A percentile compares a stretch with the other conserved stretches of the same genome.
Evolutionary conservation across 441 rosid species (phyloP).

Genomic region (Lepidium campestre): DNA sequence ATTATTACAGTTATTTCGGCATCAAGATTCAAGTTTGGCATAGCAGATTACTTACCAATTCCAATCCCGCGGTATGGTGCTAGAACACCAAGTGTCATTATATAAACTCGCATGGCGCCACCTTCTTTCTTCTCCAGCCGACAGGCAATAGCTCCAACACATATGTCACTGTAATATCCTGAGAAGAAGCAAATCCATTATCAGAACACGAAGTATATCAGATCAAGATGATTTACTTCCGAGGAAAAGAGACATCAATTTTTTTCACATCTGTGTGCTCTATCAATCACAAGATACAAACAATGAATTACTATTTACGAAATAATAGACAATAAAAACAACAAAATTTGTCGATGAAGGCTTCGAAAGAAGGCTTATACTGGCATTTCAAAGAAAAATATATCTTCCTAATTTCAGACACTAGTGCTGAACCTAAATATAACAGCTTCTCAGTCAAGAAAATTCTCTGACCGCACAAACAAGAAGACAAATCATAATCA

Average conservation of each 20-base stretch:
- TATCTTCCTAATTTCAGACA: neutral
- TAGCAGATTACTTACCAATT: constrained; percentile 56
- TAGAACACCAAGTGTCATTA: constrained; percentile 96
- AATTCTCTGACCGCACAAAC: neutral
- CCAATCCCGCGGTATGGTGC: constrained; percentile 98
- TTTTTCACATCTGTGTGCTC: neutral
- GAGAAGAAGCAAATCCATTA: constrained; percentile 23
- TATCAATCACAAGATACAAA: neutral
- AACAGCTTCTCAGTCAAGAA: neutral
- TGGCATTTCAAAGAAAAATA: neutral
- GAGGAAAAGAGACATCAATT: neutral
- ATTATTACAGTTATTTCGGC: neutral
- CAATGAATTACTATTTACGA: neutral
- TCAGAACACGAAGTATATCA: neutral
- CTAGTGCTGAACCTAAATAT: neutral
- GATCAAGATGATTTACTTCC: neutral
- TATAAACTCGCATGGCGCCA: constrained; percentile 69
- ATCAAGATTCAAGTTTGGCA: neutral
- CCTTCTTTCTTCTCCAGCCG: constrained; percentile 95
- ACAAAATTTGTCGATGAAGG: neutral
- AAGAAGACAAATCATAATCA: neutral
- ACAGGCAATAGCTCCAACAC: constrained; percentile 94
- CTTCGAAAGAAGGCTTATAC: neutral
- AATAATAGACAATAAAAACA: neutral
- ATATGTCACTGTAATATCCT: constrained; percentile 94